Evolutionary conservation across 495 filamentous ascomycete species (phyloP), one percentile per base, ranked within the genome.

Genomic region (Tuber microsphaerosporum): DNA sequence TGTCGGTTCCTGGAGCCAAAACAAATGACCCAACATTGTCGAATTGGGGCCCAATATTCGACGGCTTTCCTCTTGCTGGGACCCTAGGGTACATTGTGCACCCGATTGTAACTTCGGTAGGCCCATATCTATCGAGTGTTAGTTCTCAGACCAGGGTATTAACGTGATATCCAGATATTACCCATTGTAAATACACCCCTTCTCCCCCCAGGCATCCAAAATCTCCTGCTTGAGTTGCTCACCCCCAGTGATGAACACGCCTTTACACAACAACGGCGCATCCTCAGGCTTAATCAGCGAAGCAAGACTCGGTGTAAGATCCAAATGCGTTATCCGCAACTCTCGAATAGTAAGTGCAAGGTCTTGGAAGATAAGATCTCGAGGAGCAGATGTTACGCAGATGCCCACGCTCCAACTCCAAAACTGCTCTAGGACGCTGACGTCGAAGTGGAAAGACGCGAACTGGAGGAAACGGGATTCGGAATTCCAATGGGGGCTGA

Each of bases 51-150:
- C 94, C 94, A 76, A 97, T 97, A 84, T 97, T 97, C 4, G 91
- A 91, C 2, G 93, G 86, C 72, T 91, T 92, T 12, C 92, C 93
- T 71, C 89, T 89, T 34, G 83, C 79, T 1, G 89, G 89, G 48
- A 97, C 91, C 48, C 90, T 87, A 16, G 90, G 89, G 76, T 90
- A 93, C 84, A 93, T 93, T 0, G 91, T 92, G 68, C 91, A 90
- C 6, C 94, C 94, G 78, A 97, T 97, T 0, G 94, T 97, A 0
- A 91, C 90, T 82, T 97, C 94, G 0, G 94, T 97, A 2, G 94
- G 94, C 8, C 94, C 94, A 73, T 92, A 92, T 34, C 80, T 82
- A 39, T 74, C 74, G 20, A 48, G 51, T 70, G 20, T 76, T 75
- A 80, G 78, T 39, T 71, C 12, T 42, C 34, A 45, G 76, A 69